These are phyloP conservation scores for Trametes coccinea DNA, from an alignment of 768 basidiomycete species.

Conservation along the genomic window DNA sequence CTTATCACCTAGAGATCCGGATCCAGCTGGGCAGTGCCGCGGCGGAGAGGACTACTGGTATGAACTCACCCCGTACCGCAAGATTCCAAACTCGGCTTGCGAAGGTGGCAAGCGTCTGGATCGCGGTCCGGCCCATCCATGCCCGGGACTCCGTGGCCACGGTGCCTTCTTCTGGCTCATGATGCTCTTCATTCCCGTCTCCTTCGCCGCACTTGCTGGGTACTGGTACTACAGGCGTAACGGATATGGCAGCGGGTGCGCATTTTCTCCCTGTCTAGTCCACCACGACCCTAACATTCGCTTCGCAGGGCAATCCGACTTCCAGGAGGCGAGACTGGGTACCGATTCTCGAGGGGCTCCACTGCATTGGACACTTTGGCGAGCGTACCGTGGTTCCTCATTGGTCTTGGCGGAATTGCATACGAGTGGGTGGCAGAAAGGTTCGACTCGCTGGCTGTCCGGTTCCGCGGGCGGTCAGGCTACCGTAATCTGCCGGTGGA, in stretches of 20 bases:
- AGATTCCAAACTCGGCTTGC: constrained; percentile 88
- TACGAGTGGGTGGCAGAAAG: constrained; percentile 62
- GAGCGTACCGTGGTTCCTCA: constrained; percentile 86
- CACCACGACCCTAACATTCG: neutral
- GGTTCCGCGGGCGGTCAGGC: constrained; percentile 56
- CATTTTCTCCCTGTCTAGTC: constrained; percentile 13
- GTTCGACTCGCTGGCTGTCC: constrained; percentile 39
- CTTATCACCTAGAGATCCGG: constrained; percentile 58
- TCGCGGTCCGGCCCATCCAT: constrained; percentile 68
- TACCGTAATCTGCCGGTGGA: constrained; percentile 76
- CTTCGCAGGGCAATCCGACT: constrained; percentile 69
- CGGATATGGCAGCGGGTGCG: constrained; percentile 74
- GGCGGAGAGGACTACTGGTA: constrained; percentile 83
- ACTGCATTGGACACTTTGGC: constrained; percentile 70
- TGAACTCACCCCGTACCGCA: constrained; percentile 87
- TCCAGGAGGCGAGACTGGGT: constrained; percentile 52
- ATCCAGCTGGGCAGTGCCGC: constrained; percentile 55
- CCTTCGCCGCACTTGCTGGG: constrained; percentile 70
- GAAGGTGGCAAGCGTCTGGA: constrained; percentile 80
- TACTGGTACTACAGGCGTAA: constrained; percentile 82
- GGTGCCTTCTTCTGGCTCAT: constrained; percentile 83
- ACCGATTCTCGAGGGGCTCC: constrained; percentile 43
- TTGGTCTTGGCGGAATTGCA: constrained; percentile 75
- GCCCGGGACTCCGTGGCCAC: constrained; percentile 79
- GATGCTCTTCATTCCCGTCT: constrained; percentile 74